Base-by-base conservation (phyloP, 768 basidiomycete genomes). In the Royoungia palumana region DNA sequence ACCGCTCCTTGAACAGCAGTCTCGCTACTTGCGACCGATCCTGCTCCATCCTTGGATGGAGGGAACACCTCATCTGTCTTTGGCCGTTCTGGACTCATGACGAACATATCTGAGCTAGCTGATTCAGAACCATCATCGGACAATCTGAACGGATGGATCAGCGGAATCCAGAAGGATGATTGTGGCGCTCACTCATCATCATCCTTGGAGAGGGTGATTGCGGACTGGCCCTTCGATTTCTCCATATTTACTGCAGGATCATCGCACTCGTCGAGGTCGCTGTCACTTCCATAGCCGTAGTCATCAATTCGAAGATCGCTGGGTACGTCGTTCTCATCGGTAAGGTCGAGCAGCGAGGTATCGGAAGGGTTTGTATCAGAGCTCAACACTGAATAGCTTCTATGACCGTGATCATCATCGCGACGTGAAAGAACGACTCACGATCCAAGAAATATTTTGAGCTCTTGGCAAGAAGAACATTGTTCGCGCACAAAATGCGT, bases 261-360 rank as follows among this genome's bases (percentile, higher is more conserved):
- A 2, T 51, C 17, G 9, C 58, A 57, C 6, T 69, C 66, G 17
- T 70, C 69, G 21, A 71, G 61, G 35, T 70, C 70, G 13, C 70
- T 70, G 47, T 71, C 69, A 16, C 63, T 66, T 28, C 27, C 59
- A 39, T 67, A 71, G 8, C 57, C 69, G 42, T 69, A 67, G 8
- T 64, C 64, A 6, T 56, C 57, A 3, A 57, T 48, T 10, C 6
- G 25, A 38, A 35, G 32, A 24, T 41, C 9, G 13, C 17, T 40
- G 8, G 51, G 50, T 22, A 65, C 42, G 16, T 51, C 53, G 3
- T 41, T 44, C 21, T 44, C 46, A 9, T 39, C 49, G 17, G 36
- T 42, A 28, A 67, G 53, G 13, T 57, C 55, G 37, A 51, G 24
- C 25, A 58, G 41, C 10, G 53, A 55, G 6, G 46, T 5, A 16